phyloP scores from a whole-genome alignment of 2,329 filamentous ascomycete species.

The Trichoderma cornu-damae region DNA sequence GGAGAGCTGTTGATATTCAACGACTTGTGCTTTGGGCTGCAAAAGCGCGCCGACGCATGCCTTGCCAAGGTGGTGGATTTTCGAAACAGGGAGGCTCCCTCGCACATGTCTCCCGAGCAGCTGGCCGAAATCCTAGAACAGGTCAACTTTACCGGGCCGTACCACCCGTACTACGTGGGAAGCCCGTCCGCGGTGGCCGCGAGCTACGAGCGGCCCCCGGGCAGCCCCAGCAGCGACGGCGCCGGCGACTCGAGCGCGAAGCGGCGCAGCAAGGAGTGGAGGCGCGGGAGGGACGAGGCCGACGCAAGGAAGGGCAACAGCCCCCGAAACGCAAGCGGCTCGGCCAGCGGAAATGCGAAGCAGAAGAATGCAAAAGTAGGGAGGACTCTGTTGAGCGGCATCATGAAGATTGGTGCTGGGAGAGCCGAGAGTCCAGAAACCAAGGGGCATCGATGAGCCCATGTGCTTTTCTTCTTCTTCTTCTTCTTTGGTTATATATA shows the following conservation, averaged over 20 bases:
- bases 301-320: slow-evolving; percentile 28
- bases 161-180: slow-evolving; percentile 28
- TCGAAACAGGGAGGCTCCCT: slow-evolving; percentile 35
- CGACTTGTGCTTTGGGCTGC: slow-evolving; percentile 45
- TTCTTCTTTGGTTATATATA: neutral
- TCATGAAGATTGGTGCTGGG: slow-evolving; percentile 41
- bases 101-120: slow-evolving; percentile 32
- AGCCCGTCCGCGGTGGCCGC: slow-evolving; percentile 25
- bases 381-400: slow-evolving; percentile 40
- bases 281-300: slow-evolving; percentile 27
- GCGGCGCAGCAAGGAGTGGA: slow-evolving; percentile 32
- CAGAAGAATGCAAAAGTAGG: slow-evolving; percentile 39
- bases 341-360: slow-evolving; percentile 29
- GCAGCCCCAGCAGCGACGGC: slow-evolving; percentile 49
- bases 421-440: slow-evolving; percentile 39
- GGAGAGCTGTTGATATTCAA: slow-evolving; percentile 52
- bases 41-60: slow-evolving; percentile 48
- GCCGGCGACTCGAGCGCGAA: slow-evolving; percentile 22
- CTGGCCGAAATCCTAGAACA: slow-evolving; percentile 48
- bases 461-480: neutral
- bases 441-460: slow-evolving; percentile 27
- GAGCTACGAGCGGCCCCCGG: slow-evolving; percentile 38
- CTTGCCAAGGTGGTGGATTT: slow-evolving; percentile 45
- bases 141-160: slow-evolving; percentile 34
- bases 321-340: slow-evolving; percentile 29